Conservation (phyloP, 345 rosid species). For the Clausena lansium region DNA sequence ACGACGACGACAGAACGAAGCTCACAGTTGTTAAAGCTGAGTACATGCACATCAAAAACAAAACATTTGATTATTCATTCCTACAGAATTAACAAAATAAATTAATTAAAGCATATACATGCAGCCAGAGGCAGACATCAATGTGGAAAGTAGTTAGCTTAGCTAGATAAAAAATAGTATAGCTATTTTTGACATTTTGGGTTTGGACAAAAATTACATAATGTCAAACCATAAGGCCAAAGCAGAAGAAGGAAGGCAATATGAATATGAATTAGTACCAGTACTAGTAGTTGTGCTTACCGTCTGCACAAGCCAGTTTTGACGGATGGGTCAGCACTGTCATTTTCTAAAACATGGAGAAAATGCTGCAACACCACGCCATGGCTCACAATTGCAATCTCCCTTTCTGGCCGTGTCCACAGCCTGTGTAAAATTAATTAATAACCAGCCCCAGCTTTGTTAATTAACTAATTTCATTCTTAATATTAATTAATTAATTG, state of each 20-base stretch:
- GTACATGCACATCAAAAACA: background rate
- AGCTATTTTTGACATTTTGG: no score
- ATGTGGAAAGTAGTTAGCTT: background rate
- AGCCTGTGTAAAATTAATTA: background rate
- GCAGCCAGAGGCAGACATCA: background rate
- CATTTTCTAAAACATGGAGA: background rate
- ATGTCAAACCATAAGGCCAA: background rate
- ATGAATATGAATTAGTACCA: background rate
- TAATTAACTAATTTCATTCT: background rate
- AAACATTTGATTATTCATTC: background rate
- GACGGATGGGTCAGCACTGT: background rate
- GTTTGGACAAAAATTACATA: background rate
- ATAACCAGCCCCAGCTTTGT: background rate
- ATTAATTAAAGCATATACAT: background rate
- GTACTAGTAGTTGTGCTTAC: background rate
- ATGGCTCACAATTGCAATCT: constrained; percentile 13
- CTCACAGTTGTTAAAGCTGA: constrained; percentile 11
- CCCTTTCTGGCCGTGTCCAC: constrained; percentile 11
- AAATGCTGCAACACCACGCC: constrained; percentile 10
- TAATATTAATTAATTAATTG: background rate
- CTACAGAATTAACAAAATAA: background rate
- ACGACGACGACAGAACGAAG: constrained; percentile 6
- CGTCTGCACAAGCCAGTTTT: constrained; percentile 3
- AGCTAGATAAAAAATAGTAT: no score
- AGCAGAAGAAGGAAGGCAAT: background rate